These are phyloP conservation scores for Zasmidium angulare DNA, from an alignment of 2,329 filamentous ascomycete species.

Conservation along the genomic window DNA sequence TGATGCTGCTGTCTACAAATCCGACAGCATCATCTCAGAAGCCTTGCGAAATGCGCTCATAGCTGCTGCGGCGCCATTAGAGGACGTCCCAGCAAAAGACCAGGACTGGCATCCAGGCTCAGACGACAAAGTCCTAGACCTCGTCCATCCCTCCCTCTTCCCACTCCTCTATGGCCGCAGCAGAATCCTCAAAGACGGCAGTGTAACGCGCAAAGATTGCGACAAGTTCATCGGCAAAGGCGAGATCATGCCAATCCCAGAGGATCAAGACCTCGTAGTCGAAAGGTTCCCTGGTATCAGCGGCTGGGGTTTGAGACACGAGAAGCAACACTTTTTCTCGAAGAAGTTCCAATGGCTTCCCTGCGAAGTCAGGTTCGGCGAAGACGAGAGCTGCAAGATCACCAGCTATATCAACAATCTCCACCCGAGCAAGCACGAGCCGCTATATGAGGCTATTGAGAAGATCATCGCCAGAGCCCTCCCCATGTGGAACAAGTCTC, in stretches of 20 bases:
- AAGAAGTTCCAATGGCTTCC: constrained; percentile 33
- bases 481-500: constrained; percentile 30
- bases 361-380: constrained; percentile 23
- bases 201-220: constrained; percentile 33
- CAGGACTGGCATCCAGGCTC: constrained; percentile 63
- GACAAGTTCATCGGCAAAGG: constrained; percentile 35
- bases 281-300: constrained; percentile 1
- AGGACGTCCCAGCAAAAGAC: constrained; percentile 41
- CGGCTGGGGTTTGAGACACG: not conserved
- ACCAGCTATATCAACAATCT: constrained; percentile 36
- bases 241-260: constrained; percentile 20
- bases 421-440: constrained; percentile 23
- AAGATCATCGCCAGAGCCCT: constrained; percentile 25
- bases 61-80: constrained; percentile 47
- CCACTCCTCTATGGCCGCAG: constrained; percentile 57
- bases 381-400: constrained; percentile 18
- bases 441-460: constrained; percentile 28
- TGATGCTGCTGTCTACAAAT: constrained; percentile 51
- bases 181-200: constrained; percentile 39
- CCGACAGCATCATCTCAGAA: constrained; percentile 47
- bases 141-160: constrained; percentile 65
- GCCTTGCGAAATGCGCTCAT: constrained; percentile 44
- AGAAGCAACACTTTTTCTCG: constrained; percentile 19
- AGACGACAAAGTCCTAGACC: constrained; percentile 57
- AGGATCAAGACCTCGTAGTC: constrained; percentile 10